phyloP scores from a whole-genome alignment of 306 rosid species.

The Acacia crassicarpa region DNA sequence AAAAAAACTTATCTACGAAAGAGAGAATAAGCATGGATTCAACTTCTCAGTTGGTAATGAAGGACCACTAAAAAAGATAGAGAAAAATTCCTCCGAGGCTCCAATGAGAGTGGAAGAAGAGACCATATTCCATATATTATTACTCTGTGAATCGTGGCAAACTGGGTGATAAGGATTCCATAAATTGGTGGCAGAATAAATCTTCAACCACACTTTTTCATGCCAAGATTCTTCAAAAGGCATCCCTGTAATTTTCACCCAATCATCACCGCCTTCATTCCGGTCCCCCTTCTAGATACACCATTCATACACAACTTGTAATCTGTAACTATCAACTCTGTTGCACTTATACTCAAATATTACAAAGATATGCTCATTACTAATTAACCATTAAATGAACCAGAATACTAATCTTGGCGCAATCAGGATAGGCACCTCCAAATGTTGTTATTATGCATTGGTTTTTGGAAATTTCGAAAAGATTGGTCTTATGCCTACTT shows the following conservation, averaged over 20 bases:
- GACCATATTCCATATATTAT: conserved; percentile 37
- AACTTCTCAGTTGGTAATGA: conserved; percentile 34
- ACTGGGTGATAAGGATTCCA: conserved; percentile 60
- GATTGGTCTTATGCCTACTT: conserved; percentile 39
- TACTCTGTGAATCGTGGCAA: conserved; percentile 38
- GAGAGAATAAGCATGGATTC: background rate
- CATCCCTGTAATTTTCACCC: conserved; percentile 47
- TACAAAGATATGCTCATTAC: background rate
- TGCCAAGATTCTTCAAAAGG: conserved; percentile 43
- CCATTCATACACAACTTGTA: conserved; percentile 45
- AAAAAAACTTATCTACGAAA: background rate
- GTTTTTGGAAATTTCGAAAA: conserved; percentile 27
- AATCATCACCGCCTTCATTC: conserved; percentile 49
- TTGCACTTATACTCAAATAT: background rate
- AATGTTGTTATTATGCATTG: background rate
- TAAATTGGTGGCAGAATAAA: conserved; percentile 36
- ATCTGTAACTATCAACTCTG: background rate
- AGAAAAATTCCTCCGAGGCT: conserved; percentile 31
- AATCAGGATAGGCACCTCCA: background rate
- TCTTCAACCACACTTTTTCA: conserved; percentile 44
- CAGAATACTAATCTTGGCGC: background rate
- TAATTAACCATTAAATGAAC: background rate
- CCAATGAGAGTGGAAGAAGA: conserved; percentile 37
- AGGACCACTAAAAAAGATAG: conserved; percentile 44
- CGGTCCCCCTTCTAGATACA: conserved; percentile 31